Percentiles rank a stretch among this genome's conserved stretches.
Conservation (phyloP, 768 basidiomycete species). For the Saitozyma sp. region DNA sequence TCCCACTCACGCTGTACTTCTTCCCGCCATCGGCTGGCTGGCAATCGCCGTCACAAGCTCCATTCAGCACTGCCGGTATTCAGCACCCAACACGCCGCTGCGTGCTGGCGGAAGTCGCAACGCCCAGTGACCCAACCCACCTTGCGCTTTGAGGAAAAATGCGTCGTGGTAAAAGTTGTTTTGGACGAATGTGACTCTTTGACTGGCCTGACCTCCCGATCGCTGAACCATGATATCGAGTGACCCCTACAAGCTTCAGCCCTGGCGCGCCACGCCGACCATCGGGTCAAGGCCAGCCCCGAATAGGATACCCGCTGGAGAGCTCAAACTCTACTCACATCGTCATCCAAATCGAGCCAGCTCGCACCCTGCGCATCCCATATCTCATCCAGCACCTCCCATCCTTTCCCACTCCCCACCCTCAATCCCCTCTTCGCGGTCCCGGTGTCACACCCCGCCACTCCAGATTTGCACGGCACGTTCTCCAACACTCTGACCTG, state of each 20-base stretch:
- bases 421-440: constrained; percentile 65
- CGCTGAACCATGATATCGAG: constrained; percentile 91
- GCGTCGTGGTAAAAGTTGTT: constrained; percentile 99
- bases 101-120: not conserved
- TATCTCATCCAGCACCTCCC: constrained; percentile 64
- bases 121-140: constrained; percentile 57
- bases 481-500: constrained; percentile 50
- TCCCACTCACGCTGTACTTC: constrained; percentile 66
- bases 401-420: constrained; percentile 58
- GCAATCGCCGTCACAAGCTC: constrained; percentile 84
- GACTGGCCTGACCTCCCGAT: constrained; percentile 63
- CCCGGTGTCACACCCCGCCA: constrained; percentile 27
- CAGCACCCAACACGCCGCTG: not conserved
- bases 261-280: too few relatives aligned
- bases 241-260: constrained; percentile 62
- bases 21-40: constrained; percentile 62
- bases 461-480: constrained; percentile 43
- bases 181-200: constrained; percentile 71
- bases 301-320: not conserved
- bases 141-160: constrained; percentile 95
- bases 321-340: constrained; percentile 61
- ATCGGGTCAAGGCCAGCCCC: not conserved
- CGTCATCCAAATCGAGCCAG: constrained; percentile 92
- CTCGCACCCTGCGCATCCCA: constrained; percentile 75
- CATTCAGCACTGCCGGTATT: constrained; percentile 71